Base-by-base conservation (phyloP, 176 grass and related monocot genomes). In the Aegilops tauschii region DNA sequence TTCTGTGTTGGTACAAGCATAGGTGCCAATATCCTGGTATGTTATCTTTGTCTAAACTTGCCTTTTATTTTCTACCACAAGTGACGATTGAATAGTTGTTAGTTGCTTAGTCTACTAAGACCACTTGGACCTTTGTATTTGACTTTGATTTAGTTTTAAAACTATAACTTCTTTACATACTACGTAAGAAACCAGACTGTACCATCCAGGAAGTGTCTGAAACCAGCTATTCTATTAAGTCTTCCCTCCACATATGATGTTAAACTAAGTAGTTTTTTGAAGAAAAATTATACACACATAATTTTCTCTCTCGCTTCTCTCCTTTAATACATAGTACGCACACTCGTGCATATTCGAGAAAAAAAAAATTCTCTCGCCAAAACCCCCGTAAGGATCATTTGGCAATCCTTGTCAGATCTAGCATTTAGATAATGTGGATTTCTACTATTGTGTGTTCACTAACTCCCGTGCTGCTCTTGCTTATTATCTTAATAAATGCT, bases 1-100 rank as follows among this genome's bases (percentile, higher is more conserved):
- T 94, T 96, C 90, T 87, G 92, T 73, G 89, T 99, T 86, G 97
- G 97, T 80, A 99, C 97, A 76, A 99, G 97, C 70, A 96, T 99
- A 88, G 97, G 97, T 72, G 97, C 97, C 73, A 99, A 99, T 87
- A 90, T 99, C 81, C 66, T 99, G 97, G 97, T 99, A 91, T 11
- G 23, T 88, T 68, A 30, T 28, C 7, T 1, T 76, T 39, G 62
- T 68, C 14, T 65, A 54, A 37, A 86, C 1, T 36, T 67, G 8
- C 21, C 56, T 31, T 30, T 12, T 32, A 30, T 80, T 85, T 77
- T 54, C 36, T 85, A 7, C 47, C 23, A 39, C 1, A 44, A 37
- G 66, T 73, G 20, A 39, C 21, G 74, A 58, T 32, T 20, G 16
- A 58, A 29, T 58, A 68, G 36, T 63, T 56, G 74, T 31, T 77